A percentile compares a stretch with the other conserved stretches of the same genome.
phyloP scores from a whole-genome alignment of 2,329 filamentous ascomycete genomes.

The Madurella fahalii region DNA sequence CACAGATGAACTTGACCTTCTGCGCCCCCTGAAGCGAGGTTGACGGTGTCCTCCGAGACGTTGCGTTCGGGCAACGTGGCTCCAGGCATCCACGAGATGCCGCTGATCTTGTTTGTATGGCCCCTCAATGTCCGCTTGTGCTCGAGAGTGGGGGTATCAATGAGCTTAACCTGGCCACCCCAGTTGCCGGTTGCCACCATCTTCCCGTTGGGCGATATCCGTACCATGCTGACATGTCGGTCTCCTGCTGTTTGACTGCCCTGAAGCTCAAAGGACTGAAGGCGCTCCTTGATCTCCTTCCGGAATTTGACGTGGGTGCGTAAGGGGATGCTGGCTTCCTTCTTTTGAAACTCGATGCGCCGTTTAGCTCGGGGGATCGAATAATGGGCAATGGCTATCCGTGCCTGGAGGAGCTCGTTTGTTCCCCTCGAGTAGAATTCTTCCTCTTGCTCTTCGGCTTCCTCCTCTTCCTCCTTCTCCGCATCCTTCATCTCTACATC shows the following conservation, averaged over 20 bases:
- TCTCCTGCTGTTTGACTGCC: conserved; percentile 92
- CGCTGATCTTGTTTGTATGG: conserved; percentile 85
- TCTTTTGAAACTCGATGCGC: conserved; percentile 71
- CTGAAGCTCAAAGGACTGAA: conserved; percentile 83
- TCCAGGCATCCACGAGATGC: conserved; percentile 84
- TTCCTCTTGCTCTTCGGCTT: conserved; percentile 69
- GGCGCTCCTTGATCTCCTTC: conserved; percentile 77
- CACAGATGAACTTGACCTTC: conserved; percentile 86
- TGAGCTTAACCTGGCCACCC: conserved; percentile 82
- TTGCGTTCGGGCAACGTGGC: conserved; percentile 68
- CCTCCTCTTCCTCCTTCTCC: conserved; percentile 53
- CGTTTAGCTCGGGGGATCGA: conserved; percentile 78
- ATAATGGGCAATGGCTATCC: conserved; percentile 75
- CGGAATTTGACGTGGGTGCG: conserved; percentile 90
- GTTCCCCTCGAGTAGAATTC: conserved; percentile 92
- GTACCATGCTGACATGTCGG: conserved; percentile 83
- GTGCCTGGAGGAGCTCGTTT: conserved; percentile 67
- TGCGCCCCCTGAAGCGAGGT: conserved; percentile 85
- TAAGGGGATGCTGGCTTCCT: conserved; percentile 77
- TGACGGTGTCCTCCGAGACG: conserved; percentile 69
- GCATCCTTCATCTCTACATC: conserved; percentile 61
- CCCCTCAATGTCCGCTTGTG: conserved; percentile 72
- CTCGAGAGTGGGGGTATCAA: conserved; percentile 78
- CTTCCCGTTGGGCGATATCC: conserved; percentile 82
- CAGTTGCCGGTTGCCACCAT: conserved; percentile 87